Conservation (phyloP, 352 stramenopile species). For the Pythium diclinum region DNA sequence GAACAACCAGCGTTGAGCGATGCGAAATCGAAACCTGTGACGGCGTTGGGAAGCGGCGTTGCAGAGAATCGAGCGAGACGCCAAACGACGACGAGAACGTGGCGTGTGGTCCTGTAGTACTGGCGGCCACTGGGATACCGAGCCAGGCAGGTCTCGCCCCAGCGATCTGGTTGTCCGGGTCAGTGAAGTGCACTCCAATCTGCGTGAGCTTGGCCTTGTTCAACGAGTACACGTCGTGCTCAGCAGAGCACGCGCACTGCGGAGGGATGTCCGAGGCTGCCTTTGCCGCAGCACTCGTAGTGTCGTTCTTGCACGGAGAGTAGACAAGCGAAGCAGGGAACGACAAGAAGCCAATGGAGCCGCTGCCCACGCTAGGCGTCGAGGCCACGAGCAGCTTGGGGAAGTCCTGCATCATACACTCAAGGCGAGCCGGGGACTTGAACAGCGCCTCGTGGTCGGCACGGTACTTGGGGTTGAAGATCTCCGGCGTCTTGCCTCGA, state of each 20-base stretch:
- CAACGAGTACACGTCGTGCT: conserved; percentile 60
- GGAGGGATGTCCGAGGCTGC: conserved; percentile 46
- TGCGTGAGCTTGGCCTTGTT: conserved; percentile 42
- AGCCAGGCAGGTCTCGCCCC: conserved; percentile 34
- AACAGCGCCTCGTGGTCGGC: conserved; percentile 39
- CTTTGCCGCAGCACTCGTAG: conserved; percentile 48
- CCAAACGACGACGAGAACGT: conserved; percentile 37
- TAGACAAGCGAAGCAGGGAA: conserved; percentile 66
- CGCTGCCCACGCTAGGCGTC: conserved; percentile 16
- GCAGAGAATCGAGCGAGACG: conserved; percentile 7
- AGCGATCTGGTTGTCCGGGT: conserved; percentile 3
- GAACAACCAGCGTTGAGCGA: conserved; percentile 55
- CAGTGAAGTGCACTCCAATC: conserved; percentile 8
- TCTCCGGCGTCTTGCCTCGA: conserved; percentile 55
- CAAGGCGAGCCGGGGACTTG: conserved; percentile 60
- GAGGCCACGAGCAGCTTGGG: conserved; percentile 55
- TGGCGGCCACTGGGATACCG: conserved; percentile 43
- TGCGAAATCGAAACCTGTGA: conserved; percentile 35
- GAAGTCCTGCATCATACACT: conserved; percentile 83
- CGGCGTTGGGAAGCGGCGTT: conserved; percentile 9
- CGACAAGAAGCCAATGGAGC: conserved; percentile 42
- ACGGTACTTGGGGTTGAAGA: conserved; percentile 68
- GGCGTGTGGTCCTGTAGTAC: conserved; percentile 36
- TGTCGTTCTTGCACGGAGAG: conserved; percentile 74
- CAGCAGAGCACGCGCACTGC: conserved; percentile 61